Conservation (phyloP, 768 basidiomycete species). For the Phylloporus sp. region DNA sequence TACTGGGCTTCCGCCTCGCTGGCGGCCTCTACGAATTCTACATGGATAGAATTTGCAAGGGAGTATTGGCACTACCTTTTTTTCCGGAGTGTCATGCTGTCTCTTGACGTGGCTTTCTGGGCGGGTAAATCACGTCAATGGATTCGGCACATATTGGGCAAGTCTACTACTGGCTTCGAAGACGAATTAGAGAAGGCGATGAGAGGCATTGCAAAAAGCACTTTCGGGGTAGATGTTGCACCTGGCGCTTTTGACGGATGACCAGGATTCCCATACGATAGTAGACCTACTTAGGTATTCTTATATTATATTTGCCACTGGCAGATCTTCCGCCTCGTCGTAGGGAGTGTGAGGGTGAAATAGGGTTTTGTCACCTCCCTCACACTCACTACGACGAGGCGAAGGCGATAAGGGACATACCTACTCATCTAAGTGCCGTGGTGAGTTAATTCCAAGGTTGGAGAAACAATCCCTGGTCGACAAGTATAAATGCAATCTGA, state of each 20-base stretch:
- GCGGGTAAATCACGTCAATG: slow-evolving; percentile 50
- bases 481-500: neutral
- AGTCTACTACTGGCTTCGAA: slow-evolving; percentile 57
- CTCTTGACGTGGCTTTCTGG: slow-evolving; percentile 74
- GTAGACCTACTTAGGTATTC: neutral
- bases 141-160: slow-evolving; percentile 40
- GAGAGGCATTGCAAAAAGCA: slow-evolving; percentile 70
- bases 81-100: slow-evolving; percentile 62
- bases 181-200: slow-evolving; percentile 77
- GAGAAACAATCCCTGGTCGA: too few relatives aligned
- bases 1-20: slow-evolving; percentile 75
- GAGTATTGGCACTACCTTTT: slow-evolving; percentile 58
- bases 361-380: too few relatives aligned
- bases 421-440: too few relatives aligned
- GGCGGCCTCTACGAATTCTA: slow-evolving; percentile 40
- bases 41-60: slow-evolving; percentile 38
- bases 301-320: neutral
- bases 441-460: too few relatives aligned
- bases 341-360: too few relatives aligned
- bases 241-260: slow-evolving; percentile 51
- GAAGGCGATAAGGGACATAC: too few relatives aligned
- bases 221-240: slow-evolving; percentile 73
- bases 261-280: slow-evolving; percentile 7
- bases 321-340: too few relatives aligned
- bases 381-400: too few relatives aligned